A percentile compares a stretch with the other conserved stretches of the same genome.
These are phyloP conservation scores for Nothomitra cinnamomea DNA, from an alignment of 2,329 filamentous ascomycete species.

Conservation along the genomic window DNA sequence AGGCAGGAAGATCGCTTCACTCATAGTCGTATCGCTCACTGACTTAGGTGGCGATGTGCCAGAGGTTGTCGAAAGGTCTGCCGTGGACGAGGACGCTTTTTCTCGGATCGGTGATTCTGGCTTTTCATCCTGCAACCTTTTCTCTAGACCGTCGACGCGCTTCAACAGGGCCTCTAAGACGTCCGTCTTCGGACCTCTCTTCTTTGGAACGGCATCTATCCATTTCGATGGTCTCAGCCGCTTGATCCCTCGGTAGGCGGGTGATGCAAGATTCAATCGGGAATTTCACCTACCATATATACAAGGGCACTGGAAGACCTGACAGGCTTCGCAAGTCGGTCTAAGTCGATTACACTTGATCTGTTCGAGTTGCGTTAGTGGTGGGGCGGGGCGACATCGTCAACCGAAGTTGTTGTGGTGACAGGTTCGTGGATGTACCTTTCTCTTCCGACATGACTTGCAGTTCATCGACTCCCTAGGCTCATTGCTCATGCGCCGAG, in stretches of 20 bases:
- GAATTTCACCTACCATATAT: constrained; percentile 52
- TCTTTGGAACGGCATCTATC: constrained; percentile 73
- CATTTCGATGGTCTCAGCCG: constrained; percentile 3
- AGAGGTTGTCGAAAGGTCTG: not conserved
- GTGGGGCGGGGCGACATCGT: too few relatives aligned
- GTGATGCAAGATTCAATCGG: constrained; percentile 8
- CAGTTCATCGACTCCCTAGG: constrained; percentile 88
- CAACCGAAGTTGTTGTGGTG: constrained; percentile 1
- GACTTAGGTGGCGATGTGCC: not conserved
- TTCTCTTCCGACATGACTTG: constrained; percentile 84
- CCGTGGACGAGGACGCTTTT: constrained; percentile 24
- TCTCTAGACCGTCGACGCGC: constrained; percentile 70
- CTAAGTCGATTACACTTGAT: constrained; percentile 83
- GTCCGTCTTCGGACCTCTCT: constrained; percentile 78
- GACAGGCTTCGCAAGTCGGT: constrained; percentile 75
- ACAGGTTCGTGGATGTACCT: constrained; percentile 35
- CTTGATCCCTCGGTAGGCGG: not conserved
- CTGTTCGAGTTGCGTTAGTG: constrained; percentile 26
- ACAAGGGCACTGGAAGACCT: constrained; percentile 76
- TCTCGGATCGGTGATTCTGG: constrained; percentile 25
- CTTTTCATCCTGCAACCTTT: constrained; percentile 53
- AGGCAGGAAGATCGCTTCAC: constrained; percentile 19
- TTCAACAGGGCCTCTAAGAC: constrained; percentile 72
- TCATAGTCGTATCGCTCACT: constrained; percentile 12
- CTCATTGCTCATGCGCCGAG: constrained; percentile 53